phyloP scores from a whole-genome alignment of 2,329 filamentous ascomycete species.

The Didymella sp. region DNA sequence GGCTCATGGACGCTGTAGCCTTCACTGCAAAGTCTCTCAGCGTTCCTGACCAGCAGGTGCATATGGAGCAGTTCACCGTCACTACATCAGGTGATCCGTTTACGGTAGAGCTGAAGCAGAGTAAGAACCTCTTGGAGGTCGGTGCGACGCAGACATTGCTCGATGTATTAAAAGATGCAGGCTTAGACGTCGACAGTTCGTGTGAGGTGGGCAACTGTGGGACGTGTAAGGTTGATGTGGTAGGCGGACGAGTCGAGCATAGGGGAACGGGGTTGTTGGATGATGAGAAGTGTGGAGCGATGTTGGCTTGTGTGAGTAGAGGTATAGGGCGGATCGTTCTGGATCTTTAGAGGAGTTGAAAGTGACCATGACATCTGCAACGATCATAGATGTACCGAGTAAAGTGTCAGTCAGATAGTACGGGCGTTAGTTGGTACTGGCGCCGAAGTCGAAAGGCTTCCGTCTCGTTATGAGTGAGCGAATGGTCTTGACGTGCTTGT shows the following conservation, averaged over 20 bases:
- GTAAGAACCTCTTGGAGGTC: conserved; percentile 54
- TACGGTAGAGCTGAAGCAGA: conserved; percentile 60
- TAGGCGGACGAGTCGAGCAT: conserved; percentile 50
- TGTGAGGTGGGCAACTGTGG: conserved; percentile 57
- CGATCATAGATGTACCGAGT: neutral
- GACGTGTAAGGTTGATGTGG: conserved; percentile 52
- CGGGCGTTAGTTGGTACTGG: neutral
- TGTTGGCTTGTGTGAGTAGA: conserved; percentile 51
- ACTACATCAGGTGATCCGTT: conserved; percentile 66
- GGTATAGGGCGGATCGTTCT: conserved; percentile 45
- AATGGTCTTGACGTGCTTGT: neutral
- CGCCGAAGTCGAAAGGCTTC: conserved; percentile 3
- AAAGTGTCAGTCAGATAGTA: conserved; percentile 1
- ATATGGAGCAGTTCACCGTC: conserved; percentile 67
- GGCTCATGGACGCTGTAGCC: conserved; percentile 63
- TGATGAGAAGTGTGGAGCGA: conserved; percentile 44
- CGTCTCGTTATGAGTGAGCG: neutral
- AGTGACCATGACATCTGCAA: too few species aligned
- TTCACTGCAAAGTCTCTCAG: conserved; percentile 52
- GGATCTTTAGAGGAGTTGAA: conserved; percentile 29
- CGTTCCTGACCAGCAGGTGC: conserved; percentile 60
- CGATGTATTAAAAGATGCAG: conserved; percentile 51
- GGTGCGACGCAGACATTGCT: conserved; percentile 52
- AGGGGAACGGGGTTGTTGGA: conserved; percentile 49
- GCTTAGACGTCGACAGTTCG: conserved; percentile 54